Percentiles rank a stretch among this genome's conserved stretches.
Conservation (phyloP, 1,284 basidiomycete genomes). For the Fomitopsis pinicola region DNA sequence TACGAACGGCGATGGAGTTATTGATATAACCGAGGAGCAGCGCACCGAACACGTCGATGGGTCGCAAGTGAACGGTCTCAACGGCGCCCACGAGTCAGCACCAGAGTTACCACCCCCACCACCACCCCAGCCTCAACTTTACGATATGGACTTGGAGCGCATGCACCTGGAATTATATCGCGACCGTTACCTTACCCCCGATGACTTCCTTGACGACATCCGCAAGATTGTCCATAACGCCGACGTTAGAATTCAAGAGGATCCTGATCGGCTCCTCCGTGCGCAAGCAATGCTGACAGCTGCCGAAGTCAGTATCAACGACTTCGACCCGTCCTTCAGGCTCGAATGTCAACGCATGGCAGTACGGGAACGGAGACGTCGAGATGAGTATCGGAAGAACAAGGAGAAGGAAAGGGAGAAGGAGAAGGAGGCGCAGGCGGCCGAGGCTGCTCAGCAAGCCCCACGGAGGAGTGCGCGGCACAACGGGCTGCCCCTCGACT, state of each 20-base stretch:
- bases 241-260: conserved; percentile 55
- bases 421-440: conserved; percentile 37
- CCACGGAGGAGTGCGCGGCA: conserved; percentile 66
- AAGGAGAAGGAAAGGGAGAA: conserved; percentile 48
- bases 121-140: conserved; percentile 36
- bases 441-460: conserved; percentile 26
- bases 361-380: conserved; percentile 67
- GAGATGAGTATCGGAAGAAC: conserved; percentile 53
- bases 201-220: conserved; percentile 87
- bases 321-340: conserved; percentile 82
- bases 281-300: conserved; percentile 91
- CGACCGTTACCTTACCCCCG: conserved; percentile 84
- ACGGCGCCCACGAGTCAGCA: conserved; percentile 11
- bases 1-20: conserved; percentile 35
- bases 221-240: conserved; percentile 90
- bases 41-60: conserved; percentile 18
- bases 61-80: conserved; percentile 6
- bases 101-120: conserved; percentile 14
- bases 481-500: conserved; percentile 67
- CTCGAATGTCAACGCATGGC: conserved; percentile 91
- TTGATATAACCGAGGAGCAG: conserved; percentile 41
- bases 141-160: conserved; percentile 86
- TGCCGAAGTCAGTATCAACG: conserved; percentile 82
- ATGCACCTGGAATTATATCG: conserved; percentile 88
- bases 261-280: conserved; percentile 74